Evolutionary conservation across 768 basidiomycete genomes (phyloP).

Genomic region (Collybia mongolica): DNA sequence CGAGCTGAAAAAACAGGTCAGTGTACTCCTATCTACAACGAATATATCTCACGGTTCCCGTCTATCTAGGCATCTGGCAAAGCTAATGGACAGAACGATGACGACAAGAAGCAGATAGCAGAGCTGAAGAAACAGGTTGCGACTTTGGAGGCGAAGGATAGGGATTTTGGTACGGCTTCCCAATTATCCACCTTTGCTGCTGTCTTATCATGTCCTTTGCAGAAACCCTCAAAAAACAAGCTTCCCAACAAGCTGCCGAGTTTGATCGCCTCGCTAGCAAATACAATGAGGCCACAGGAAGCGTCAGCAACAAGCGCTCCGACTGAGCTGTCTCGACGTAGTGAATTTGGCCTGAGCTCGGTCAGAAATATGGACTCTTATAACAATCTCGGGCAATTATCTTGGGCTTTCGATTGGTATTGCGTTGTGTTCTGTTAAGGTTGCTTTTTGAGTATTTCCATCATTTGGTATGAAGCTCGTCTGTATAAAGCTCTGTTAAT

Average conservation of each 20-base stretch:
- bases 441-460: no score
- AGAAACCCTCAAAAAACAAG: slow-evolving; percentile 86
- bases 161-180: slow-evolving; percentile 60
- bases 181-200: neutral
- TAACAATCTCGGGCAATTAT: no score
- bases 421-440: no score
- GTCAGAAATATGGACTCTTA: no score
- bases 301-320: slow-evolving; percentile 54
- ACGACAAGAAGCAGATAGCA: slow-evolving; percentile 55
- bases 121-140: slow-evolving; percentile 70
- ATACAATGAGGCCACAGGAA: slow-evolving; percentile 70
- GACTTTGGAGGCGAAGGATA: slow-evolving; percentile 51
- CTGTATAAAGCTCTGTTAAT: no score
- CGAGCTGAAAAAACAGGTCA: slow-evolving; percentile 67
- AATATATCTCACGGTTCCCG: slow-evolving; percentile 7
- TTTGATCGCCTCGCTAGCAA: slow-evolving; percentile 82
- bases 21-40: slow-evolving; percentile 8
- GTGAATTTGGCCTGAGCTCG: no score
- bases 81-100: slow-evolving; percentile 24
- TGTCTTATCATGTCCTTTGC: neutral
- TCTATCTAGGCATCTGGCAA: slow-evolving; percentile 10
- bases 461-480: no score
- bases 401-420: no score
- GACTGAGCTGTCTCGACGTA: slow-evolving; percentile 36
- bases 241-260: slow-evolving; percentile 71